phyloP scores from a whole-genome alignment of 1,284 basidiomycete genomes.

The Retiboletus flavoniger region DNA sequence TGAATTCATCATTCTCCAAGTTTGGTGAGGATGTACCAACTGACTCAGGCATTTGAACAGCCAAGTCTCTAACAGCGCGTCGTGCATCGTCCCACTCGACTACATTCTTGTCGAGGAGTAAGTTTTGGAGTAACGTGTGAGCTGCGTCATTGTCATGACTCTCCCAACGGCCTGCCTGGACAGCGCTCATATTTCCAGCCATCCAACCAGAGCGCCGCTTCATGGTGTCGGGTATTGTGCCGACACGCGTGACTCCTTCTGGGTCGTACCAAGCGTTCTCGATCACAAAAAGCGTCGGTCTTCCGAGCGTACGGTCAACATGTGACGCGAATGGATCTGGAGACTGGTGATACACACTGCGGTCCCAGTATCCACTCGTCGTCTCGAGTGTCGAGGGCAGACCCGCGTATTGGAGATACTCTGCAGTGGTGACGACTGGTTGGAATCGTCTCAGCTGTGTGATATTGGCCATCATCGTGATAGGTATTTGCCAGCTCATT shows the following conservation, averaged over 20 bases:
- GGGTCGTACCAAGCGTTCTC: conserved; percentile 40
- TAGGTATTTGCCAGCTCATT: conserved; percentile 38
- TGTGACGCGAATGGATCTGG: conserved; percentile 4
- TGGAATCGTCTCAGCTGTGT: conserved; percentile 38
- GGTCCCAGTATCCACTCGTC: conserved; percentile 38
- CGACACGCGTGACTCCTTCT: conserved; percentile 34
- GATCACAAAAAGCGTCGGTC: conserved; percentile 33
- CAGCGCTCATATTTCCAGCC: conserved; percentile 13
- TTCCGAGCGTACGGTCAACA: conserved; percentile 2
- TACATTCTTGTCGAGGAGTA: conserved; percentile 26
- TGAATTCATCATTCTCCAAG: conserved; percentile 25
- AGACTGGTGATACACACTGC: conserved; percentile 26
- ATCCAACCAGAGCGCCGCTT: conserved; percentile 22
- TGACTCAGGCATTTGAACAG: conserved; percentile 15
- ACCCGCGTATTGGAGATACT: conserved; percentile 39
- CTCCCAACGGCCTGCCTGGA: conserved; percentile 24
- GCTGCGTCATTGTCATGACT: conserved; percentile 2
- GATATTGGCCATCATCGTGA: conserved; percentile 40
- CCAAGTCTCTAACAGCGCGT: conserved; percentile 18
- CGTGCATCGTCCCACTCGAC: conserved; percentile 34
- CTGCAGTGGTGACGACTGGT: conserved; percentile 35
- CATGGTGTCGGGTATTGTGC: conserved; percentile 25
- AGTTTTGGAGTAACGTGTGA: conserved; percentile 15
- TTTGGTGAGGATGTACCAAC: conserved; percentile 1
- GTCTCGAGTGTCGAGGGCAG: conserved; percentile 33